A percentile compares a stretch with the other conserved stretches of the same genome.
Evolutionary conservation across 2,329 filamentous ascomycete genomes (phyloP).

Genomic region (Elsinoe australis): DNA sequence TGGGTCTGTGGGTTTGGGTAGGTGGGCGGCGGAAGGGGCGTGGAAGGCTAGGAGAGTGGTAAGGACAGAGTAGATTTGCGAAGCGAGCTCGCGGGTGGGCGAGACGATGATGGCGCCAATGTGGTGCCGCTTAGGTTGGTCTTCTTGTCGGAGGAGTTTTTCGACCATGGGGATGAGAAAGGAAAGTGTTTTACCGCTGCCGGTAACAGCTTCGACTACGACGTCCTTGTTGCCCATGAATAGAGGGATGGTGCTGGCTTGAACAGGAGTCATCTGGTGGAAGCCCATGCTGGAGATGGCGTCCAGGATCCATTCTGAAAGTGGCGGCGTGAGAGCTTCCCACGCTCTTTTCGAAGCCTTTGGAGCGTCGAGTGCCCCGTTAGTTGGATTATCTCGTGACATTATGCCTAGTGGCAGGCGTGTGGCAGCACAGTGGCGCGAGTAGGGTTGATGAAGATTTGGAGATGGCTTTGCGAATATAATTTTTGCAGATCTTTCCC

Average conservation of each 20-base stretch:
- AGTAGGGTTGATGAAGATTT: too few relatives aligned
- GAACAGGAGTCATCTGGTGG: conserved; percentile 83
- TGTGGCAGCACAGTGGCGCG: too few relatives aligned
- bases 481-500: background rate
- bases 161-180: conserved; percentile 80
- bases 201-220: conserved; percentile 86
- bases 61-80: conserved; percentile 80
- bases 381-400: conserved; percentile 20
- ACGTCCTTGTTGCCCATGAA: conserved; percentile 88
- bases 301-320: conserved; percentile 79
- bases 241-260: conserved; percentile 80
- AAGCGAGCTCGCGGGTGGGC: conserved; percentile 83
- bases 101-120: conserved; percentile 86
- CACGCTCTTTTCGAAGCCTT: conserved; percentile 48
- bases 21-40: conserved; percentile 60
- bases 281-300: conserved; percentile 81
- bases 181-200: conserved; percentile 81
- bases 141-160: conserved; percentile 68
- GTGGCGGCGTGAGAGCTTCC: conserved; percentile 60
- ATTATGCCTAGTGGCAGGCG: background rate
- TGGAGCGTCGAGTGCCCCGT: conserved; percentile 14
- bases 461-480: too few relatives aligned
- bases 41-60: conserved; percentile 75
- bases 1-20: conserved; percentile 46
- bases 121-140: conserved; percentile 81